A percentile compares a stretch with the other conserved stretches of the same genome.
Conservation (phyloP, 192 early-diverging fungal genomes). For the Coemansia sp. region DNA sequence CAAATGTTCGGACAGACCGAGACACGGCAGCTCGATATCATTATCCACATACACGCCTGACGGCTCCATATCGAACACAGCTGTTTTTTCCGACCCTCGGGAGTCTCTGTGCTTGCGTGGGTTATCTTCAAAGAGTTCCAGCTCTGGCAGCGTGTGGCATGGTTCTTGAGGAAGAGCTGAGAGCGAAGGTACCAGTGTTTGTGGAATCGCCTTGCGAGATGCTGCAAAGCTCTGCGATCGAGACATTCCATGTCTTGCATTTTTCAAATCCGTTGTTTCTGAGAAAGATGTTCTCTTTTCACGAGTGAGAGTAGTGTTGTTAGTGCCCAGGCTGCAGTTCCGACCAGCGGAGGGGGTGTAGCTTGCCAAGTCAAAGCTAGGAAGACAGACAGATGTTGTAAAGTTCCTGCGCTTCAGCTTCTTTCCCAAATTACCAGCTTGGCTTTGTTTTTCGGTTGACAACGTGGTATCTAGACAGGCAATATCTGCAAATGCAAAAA, state of each 20-base stretch:
- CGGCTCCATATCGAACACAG: conserved; percentile 4
- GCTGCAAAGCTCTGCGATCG: not conserved
- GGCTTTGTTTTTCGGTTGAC: not conserved
- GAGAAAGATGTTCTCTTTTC: not conserved
- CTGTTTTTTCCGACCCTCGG: conserved; percentile 20
- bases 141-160: not conserved
- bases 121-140: not conserved
- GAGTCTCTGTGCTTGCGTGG: conserved; percentile 8
- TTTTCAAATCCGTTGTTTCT: not conserved
- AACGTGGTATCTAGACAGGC: conserved; percentile 3
- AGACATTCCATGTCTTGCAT: not conserved
- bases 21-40: not conserved
- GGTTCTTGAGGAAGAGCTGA: not conserved
- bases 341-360: conserved; percentile 4
- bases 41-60: not conserved
- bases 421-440: not conserved
- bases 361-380: not conserved
- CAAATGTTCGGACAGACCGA: conserved; percentile 1
- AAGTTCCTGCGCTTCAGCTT: not conserved
- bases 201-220: not conserved
- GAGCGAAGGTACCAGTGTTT: conserved; percentile 1
- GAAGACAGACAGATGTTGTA: conserved; percentile 2
- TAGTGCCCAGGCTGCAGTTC: not conserved
- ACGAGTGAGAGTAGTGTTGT: not conserved
- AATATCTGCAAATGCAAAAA: conserved; percentile 38